phyloP scores from a whole-genome alignment of 352 stramenopile genomes.

The Globisporangium nunn region DNA sequence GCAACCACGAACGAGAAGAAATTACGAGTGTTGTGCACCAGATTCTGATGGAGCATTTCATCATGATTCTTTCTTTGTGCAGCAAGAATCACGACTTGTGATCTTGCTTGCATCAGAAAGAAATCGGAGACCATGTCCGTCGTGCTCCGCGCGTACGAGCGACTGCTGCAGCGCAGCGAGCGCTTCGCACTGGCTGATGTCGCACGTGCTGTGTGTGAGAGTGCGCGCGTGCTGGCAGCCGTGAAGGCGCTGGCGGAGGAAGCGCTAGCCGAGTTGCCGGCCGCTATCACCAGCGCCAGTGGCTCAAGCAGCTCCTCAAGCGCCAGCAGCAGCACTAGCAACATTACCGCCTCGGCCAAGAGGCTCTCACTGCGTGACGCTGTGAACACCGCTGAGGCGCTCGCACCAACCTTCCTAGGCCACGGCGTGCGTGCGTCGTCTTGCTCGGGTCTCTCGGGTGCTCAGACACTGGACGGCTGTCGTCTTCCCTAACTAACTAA shows the following conservation, averaged over 20 bases:
- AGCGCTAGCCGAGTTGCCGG: neutral
- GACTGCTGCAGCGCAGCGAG: conserved; percentile 29
- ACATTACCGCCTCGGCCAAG: neutral
- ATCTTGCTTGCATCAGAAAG: no score
- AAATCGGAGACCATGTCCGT: neutral
- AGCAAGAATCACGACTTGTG: no score
- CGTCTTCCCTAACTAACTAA: neutral
- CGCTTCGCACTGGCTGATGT: conserved; percentile 28
- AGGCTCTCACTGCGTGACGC: conserved; percentile 5
- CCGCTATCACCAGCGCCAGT: neutral
- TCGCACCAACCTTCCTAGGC: conserved; percentile 17
- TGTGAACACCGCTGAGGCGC: conserved; percentile 4
- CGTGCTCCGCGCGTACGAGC: conserved; percentile 36
- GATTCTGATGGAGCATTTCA: no score
- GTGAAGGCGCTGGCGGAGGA: neutral
- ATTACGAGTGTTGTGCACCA: no score
- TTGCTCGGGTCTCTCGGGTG: neutral
- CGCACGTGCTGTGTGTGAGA: conserved; percentile 3
- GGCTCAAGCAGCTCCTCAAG: neutral
- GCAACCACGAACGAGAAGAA: no score
- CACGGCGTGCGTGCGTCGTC: conserved; percentile 15
- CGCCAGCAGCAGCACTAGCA: neutral
- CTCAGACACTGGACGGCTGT: neutral
- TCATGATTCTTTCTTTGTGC: no score
- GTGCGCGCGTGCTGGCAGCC: conserved; percentile 1